A percentile compares a stretch with the other conserved stretches of the same genome.
Evolutionary conservation across 306 rosid genomes (phyloP).

Genomic region (Crataegus laevigata): DNA sequence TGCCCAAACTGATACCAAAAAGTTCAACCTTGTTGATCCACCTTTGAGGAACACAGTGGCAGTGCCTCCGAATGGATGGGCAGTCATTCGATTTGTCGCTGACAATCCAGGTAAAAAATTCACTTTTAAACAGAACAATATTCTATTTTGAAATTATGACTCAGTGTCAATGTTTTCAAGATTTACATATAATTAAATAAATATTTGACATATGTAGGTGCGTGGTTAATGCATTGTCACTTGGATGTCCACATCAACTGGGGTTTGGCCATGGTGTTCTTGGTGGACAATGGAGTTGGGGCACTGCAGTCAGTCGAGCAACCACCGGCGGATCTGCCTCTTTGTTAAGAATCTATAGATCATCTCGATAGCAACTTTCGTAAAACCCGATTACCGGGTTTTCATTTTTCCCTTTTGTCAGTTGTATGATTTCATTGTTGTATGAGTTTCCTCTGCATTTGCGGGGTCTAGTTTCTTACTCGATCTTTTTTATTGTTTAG

Average conservation of each 20-base stretch:
- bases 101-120: slow-evolving; percentile 74
- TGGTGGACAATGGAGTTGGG: slow-evolving; percentile 80
- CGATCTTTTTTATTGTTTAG: neutral
- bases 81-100: slow-evolving; percentile 86
- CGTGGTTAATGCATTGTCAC: slow-evolving; percentile 92
- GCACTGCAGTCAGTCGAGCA: slow-evolving; percentile 53
- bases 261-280: slow-evolving; percentile 86
- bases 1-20: slow-evolving; percentile 43
- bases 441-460: slow-evolving; percentile 41
- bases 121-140: neutral
- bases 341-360: slow-evolving; percentile 37
- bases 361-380: neutral
- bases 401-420: slow-evolving; percentile 13
- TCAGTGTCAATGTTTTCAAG: neutral
- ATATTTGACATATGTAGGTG: slow-evolving; percentile 39
- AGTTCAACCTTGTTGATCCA: slow-evolving; percentile 87
- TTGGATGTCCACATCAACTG: slow-evolving; percentile 85
- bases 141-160: neutral
- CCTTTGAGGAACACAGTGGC: slow-evolving; percentile 81
- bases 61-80: slow-evolving; percentile 84
- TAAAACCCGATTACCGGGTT: slow-evolving; percentile 1
- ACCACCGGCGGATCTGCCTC: slow-evolving; percentile 70
- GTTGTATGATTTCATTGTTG: slow-evolving; percentile 16
- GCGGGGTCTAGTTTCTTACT: slow-evolving; percentile 12
- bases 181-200: neutral